A percentile compares a stretch with the other conserved stretches of the same genome.
Conservation (phyloP, 352 stramenopile genomes). For the Phytophthora pinifolia region DNA sequence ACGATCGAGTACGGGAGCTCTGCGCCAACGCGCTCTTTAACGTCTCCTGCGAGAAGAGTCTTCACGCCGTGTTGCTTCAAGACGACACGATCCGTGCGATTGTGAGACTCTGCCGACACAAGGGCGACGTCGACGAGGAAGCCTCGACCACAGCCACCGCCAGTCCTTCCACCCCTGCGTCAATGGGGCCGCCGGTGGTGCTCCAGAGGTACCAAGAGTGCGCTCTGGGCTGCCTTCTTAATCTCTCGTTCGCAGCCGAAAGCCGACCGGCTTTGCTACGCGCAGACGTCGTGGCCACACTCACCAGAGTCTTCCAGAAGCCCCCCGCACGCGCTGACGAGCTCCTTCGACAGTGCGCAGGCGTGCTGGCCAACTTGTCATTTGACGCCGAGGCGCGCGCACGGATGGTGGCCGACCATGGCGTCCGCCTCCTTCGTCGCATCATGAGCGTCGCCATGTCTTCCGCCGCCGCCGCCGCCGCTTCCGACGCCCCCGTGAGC, state of each 20-base stretch:
- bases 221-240: conserved; percentile 73
- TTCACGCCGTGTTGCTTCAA: conserved; percentile 66
- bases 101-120: conserved; percentile 60
- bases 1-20: conserved; percentile 65
- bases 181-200: conserved; percentile 29
- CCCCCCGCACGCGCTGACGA: conserved; percentile 64
- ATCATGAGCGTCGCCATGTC: conserved; percentile 51
- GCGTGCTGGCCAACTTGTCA: conserved; percentile 68
- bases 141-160: conserved; percentile 28
- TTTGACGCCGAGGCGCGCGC: conserved; percentile 64
- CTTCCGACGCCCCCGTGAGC: conserved; percentile 24
- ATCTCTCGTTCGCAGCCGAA: conserved; percentile 73
- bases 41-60: conserved; percentile 71
- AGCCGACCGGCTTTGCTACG: conserved; percentile 64
- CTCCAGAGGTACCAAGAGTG: conserved; percentile 70
- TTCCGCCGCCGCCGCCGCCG: conserved; percentile 16
- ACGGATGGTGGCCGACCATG: conserved; percentile 64
- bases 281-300: conserved; percentile 60
- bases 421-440: conserved; percentile 64
- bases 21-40: conserved; percentile 81
- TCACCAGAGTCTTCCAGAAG: conserved; percentile 69
- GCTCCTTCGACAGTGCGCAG: conserved; percentile 61
- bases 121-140: conserved; percentile 68
- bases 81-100: conserved; percentile 74
- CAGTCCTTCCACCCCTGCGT: conserved; percentile 20